phyloP scores from a whole-genome alignment of 257 asterid species.

The Lycium ferocissimum region DNA sequence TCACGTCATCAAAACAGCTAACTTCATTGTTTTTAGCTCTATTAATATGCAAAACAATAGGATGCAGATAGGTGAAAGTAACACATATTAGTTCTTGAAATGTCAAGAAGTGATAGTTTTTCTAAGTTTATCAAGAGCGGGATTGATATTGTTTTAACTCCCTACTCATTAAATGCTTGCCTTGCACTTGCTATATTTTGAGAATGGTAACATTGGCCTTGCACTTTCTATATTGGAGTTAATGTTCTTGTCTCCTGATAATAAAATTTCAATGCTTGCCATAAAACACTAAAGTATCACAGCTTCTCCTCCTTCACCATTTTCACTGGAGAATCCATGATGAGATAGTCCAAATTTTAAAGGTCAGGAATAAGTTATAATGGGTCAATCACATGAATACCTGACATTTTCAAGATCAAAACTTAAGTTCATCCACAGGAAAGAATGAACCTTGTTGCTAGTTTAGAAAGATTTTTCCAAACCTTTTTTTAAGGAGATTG shows the following conservation, averaged over 20 bases:
- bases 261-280: neutral
- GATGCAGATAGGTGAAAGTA: neutral
- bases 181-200: constrained; percentile 21
- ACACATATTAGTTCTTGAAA: neutral
- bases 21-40: neutral
- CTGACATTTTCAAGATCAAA: neutral
- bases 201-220: constrained; percentile 3
- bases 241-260: neutral
- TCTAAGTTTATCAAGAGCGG: constrained; percentile 37
- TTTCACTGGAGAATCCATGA: neutral
- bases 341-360: constrained; percentile 12
- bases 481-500: neutral
- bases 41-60: constrained; percentile 2
- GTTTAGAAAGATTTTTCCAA: no score
- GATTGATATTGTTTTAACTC: constrained; percentile 41
- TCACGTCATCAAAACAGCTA: neutral
- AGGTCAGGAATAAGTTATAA: neutral
- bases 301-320: neutral
- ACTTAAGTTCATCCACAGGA: constrained; percentile 1
- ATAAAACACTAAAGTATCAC: neutral
- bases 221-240: constrained; percentile 31
- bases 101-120: neutral
- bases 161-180: constrained; percentile 46
- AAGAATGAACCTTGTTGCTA: neutral
- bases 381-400: neutral